Conservation (phyloP, 768 basidiomycete genomes). For the Podaxis mareebaensis region DNA sequence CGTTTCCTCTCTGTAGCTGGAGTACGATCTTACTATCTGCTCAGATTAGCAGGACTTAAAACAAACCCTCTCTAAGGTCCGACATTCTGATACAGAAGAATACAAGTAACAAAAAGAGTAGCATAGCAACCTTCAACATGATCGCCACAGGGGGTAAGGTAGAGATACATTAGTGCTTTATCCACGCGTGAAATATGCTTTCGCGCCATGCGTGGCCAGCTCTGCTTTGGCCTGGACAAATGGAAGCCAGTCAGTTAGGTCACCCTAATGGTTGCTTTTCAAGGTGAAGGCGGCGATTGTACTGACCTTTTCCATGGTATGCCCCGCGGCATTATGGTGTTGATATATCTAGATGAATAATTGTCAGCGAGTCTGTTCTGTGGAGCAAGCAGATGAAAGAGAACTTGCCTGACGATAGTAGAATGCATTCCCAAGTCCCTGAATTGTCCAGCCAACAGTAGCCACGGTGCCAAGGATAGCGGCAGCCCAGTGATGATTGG, state of each 20-base stretch:
- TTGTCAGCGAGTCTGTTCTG: slow-evolving; percentile 15
- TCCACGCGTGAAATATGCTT: slow-evolving; percentile 85
- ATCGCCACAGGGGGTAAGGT: slow-evolving; percentile 17
- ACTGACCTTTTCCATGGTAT: slow-evolving; percentile 82
- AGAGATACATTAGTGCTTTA: slow-evolving; percentile 33
- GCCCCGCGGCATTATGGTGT: slow-evolving; percentile 75
- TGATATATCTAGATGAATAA: slow-evolving; percentile 27
- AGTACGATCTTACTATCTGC: too few relatives aligned
- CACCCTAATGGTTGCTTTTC: background rate
- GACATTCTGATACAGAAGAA: slow-evolving; percentile 10
- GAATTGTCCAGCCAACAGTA: slow-evolving; percentile 84
- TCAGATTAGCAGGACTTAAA: background rate
- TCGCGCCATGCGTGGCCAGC: slow-evolving; percentile 80
- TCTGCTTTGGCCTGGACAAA: slow-evolving; percentile 74
- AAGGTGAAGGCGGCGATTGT: background rate
- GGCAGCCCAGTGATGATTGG: slow-evolving; percentile 68
- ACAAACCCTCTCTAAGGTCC: background rate
- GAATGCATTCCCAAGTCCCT: slow-evolving; percentile 78
- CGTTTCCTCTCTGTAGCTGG: too few relatives aligned
- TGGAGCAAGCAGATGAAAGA: slow-evolving; percentile 12
- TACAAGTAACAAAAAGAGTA: slow-evolving; percentile 2
- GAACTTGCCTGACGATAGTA: slow-evolving; percentile 76
- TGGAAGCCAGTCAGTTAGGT: slow-evolving; percentile 14
- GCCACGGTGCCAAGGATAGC: slow-evolving; percentile 81
- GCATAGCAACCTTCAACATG: slow-evolving; percentile 18